Evolutionary conservation across 768 basidiomycete genomes (phyloP).

Genomic region (Rhodotorula kratochvilovae): DNA sequence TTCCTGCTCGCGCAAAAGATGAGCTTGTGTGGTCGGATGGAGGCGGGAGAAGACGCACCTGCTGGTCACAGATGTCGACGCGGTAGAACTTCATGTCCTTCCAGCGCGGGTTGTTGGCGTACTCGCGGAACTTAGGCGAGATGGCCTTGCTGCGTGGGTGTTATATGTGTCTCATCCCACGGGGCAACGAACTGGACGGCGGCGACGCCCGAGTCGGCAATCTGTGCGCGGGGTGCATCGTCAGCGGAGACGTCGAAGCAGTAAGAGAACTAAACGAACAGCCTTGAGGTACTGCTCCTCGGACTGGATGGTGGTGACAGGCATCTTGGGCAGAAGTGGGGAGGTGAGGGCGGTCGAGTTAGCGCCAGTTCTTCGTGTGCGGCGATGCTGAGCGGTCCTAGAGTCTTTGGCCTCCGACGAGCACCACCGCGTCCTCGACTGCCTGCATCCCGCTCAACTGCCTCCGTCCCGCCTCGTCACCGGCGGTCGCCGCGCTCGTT

Average conservation of each 20-base stretch:
- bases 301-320: constrained; percentile 25
- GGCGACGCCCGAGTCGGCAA: constrained; percentile 4
- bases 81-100: constrained; percentile 25
- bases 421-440: too few relatives aligned
- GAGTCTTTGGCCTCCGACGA: too few relatives aligned
- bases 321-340: constrained; percentile 8
- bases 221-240: background rate
- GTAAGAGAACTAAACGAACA: constrained; percentile 6
- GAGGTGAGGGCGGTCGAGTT: background rate
- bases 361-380: background rate
- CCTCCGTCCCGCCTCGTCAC: too few relatives aligned
- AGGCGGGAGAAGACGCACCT: constrained; percentile 8
- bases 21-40: too few relatives aligned
- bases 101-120: constrained; percentile 11
- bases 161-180: constrained; percentile 17
- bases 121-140: constrained; percentile 24
- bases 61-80: constrained; percentile 38
- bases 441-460: too few relatives aligned
- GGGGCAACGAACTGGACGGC: constrained; percentile 33
- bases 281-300: constrained; percentile 24
- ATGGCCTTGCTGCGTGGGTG: constrained; percentile 23
- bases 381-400: background rate
- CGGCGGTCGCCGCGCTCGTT: too few relatives aligned
- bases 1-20: too few relatives aligned
- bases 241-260: background rate